Base-by-base conservation (phyloP, 2,329 filamentous ascomycete genomes). In the Fusarium neocosmosporiellum region DNA sequence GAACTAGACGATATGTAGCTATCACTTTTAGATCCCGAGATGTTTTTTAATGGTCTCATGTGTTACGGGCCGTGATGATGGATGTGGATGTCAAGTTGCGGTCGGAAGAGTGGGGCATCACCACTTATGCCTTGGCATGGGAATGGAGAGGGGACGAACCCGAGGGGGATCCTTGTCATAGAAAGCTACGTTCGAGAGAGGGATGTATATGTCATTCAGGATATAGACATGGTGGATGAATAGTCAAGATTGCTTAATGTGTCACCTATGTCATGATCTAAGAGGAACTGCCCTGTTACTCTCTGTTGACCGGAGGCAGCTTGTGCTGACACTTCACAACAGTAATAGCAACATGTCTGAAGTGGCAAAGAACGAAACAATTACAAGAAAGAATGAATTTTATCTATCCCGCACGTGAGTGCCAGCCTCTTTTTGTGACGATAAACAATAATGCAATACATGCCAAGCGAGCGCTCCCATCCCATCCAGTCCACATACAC, bases 21-120 rank as follows among this genome's bases (percentile, higher is more conserved):
- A 41, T 46, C 43, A 46, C 22, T 31, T n/a, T 31, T 59, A 55
- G 53, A 20, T 29, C 22, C 54, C 22, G 54, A 37, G 54, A 39
- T 37, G 27, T 31, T 31, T 39, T 39, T 57, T 20, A 16, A 37
- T 6, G 24, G 34, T 57, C 24, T 57, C 48, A 53, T 37, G 33
- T 37, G 54, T 37, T 39, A 36, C 34, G 22, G 33, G 8, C 34
- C 54, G 54, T 39, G 22, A 37, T 50, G 27, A 20, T 53, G 11
- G 29, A 46, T 46, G 43, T 46, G 27, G 18, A 31, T 31, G 48
- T 53, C 48, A 53, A 66, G 60, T 63, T 61, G 31, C 31, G 37
- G 43, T 70, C 39, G 57, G 29, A 63, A 63, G 63, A 67, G 72
- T 74, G 73, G 73, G 70, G 70, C 70, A 13, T 46, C 53, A 63